Evolutionary conservation across 2,329 filamentous ascomycete genomes (phyloP).

Genomic region (Chrysosporium keratinophilum): DNA sequence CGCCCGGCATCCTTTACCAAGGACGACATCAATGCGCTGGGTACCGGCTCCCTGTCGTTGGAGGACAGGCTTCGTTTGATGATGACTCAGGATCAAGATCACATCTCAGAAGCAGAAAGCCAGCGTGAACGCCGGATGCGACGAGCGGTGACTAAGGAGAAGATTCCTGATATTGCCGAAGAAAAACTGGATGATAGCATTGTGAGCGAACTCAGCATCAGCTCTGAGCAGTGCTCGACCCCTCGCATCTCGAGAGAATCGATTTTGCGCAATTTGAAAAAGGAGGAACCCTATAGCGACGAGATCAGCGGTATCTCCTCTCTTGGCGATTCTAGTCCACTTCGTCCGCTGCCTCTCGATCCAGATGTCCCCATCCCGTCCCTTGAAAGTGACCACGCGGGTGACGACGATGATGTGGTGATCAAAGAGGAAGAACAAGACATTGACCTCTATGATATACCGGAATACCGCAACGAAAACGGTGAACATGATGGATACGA

Average conservation of each 20-base stretch:
- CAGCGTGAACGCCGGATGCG: conserved; percentile 61
- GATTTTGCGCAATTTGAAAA: conserved; percentile 76
- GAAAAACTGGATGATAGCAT: conserved; percentile 25
- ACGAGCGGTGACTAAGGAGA: conserved; percentile 42
- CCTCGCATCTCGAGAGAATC: conserved; percentile 85
- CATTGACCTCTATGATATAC: conserved; percentile 56
- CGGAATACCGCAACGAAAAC: conserved; percentile 47
- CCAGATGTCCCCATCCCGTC: conserved; percentile 86
- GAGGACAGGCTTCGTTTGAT: conserved; percentile 80
- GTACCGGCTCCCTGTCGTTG: conserved; percentile 65
- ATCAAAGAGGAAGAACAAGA: conserved; percentile 55
- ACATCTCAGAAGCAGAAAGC: conserved; percentile 52
- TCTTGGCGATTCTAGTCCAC: conserved; percentile 49
- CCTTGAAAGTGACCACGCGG: conserved; percentile 56
- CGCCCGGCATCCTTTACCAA: conserved; percentile 58
- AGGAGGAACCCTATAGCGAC: conserved; percentile 42
- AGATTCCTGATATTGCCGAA: conserved; percentile 28
- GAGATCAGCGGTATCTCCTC: conserved; percentile 46
- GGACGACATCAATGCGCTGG: conserved; percentile 66
- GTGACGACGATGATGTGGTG: conserved; percentile 50
- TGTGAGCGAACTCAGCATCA: conserved; percentile 46
- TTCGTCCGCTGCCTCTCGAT: conserved; percentile 50
- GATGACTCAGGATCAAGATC: conserved; percentile 65
- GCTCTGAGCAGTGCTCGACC: conserved; percentile 46
- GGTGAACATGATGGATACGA: conserved; percentile 20